These are phyloP conservation scores for Pyricularia sp. DNA, from an alignment of 2,329 filamentous ascomycete genomes.

Conservation along the genomic window DNA sequence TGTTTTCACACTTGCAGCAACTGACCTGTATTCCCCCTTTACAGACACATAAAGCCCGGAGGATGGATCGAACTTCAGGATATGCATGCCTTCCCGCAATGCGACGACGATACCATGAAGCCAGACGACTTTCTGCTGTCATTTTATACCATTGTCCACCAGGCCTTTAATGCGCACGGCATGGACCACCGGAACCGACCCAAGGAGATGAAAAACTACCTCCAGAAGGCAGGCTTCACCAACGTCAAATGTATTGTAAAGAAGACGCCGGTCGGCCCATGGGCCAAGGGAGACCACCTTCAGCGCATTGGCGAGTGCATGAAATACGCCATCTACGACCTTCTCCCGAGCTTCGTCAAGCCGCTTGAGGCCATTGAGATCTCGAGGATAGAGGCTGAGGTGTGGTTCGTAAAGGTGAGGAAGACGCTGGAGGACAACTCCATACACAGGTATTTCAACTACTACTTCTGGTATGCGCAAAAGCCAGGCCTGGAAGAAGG, in stretches of 20 bases:
- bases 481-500: conserved; percentile 16
- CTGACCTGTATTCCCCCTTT: neutral
- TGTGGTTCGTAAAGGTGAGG: conserved; percentile 20
- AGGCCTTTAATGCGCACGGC: conserved; percentile 24
- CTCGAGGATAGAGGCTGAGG: conserved; percentile 18
- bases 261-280: conserved; percentile 34
- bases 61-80: conserved; percentile 43
- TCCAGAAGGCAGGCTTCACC: conserved; percentile 31
- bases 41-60: conserved; percentile 32
- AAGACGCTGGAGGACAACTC: conserved; percentile 22
- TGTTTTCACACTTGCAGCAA: neutral
- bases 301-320: conserved; percentile 30
- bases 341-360: conserved; percentile 26
- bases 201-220: conserved; percentile 20
- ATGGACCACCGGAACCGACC: conserved; percentile 17
- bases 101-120: conserved; percentile 34
- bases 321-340: conserved; percentile 24
- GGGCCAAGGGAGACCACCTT: conserved; percentile 28
- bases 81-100: conserved; percentile 28
- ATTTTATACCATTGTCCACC: conserved; percentile 17
- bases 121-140: conserved; percentile 26
- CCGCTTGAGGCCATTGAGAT: conserved; percentile 26
- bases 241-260: conserved; percentile 27
- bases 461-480: conserved; percentile 28
- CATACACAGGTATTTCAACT: conserved; percentile 29